These are phyloP conservation scores for Kalmusia sp. DNA, from an alignment of 2,329 filamentous ascomycete genomes.

Conservation along the genomic window DNA sequence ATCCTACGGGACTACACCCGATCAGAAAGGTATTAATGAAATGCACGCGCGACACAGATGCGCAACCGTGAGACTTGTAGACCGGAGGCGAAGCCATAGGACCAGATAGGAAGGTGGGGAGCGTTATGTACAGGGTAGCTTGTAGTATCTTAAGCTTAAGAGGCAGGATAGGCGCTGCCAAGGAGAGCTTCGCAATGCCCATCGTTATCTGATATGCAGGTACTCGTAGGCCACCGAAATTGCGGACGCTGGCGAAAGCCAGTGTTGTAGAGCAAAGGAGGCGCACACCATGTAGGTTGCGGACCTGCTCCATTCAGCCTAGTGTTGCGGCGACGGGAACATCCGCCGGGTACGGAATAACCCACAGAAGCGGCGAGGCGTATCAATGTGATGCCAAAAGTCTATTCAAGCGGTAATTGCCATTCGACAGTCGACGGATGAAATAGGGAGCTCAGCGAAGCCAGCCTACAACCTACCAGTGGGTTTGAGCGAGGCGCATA, in stretches of 20 bases:
- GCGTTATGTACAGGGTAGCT: not conserved
- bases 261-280: not conserved
- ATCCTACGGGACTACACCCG: conserved; percentile 3
- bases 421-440: not conserved
- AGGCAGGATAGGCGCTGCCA: conserved; percentile 6
- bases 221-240: conserved; percentile 2
- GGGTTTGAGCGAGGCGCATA: not conserved
- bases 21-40: conserved; percentile 11
- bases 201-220: conserved; percentile 9
- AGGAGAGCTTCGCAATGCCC: not conserved
- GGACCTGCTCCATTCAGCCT: conserved; percentile 6
- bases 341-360: not conserved
- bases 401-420: not conserved
- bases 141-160: not conserved
- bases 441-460: not conserved
- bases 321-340: not conserved
- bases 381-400: not conserved
- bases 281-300: not conserved
- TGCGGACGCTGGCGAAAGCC: not conserved
- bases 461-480: not conserved
- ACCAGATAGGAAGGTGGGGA: conserved; percentile 9
- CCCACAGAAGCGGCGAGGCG: not conserved
- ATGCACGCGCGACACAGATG: conserved; percentile 1
- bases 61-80: conserved; percentile 7
- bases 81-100: not conserved